Conservation (phyloP, 1,284 basidiomycete species). For the Cryptococcus maquisensis region DNA sequence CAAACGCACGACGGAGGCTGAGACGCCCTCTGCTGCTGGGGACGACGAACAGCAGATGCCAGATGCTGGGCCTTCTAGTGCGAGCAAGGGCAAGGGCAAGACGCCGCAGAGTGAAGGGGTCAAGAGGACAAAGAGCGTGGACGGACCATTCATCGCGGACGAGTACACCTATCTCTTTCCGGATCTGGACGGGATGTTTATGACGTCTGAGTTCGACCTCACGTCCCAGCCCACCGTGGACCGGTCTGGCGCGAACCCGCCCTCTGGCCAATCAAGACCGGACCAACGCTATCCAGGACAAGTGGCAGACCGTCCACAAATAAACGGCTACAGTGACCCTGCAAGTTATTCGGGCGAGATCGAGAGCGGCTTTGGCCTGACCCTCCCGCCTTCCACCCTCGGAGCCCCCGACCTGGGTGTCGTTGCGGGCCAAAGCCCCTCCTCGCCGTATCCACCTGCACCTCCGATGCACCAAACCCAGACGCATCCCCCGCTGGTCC, state of each 20-base stretch:
- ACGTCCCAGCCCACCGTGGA: not conserved
- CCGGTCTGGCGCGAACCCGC: too few species aligned
- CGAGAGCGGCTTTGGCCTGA: conserved; percentile 17
- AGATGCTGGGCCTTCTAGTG: not conserved
- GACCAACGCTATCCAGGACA: too few species aligned
- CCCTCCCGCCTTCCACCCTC: conserved; percentile 7
- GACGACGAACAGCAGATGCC: too few species aligned
- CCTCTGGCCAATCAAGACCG: too few species aligned
- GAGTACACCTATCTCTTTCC: conserved; percentile 31
- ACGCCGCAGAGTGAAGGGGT: not conserved
- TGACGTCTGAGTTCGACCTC: not conserved
- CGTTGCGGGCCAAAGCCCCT: too few species aligned
- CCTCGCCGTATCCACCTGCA: too few species aligned
- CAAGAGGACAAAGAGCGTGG: not conserved
- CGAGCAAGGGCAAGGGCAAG: conserved; percentile 1
- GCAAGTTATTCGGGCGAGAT: not conserved
- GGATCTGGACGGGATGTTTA: conserved; percentile 18
- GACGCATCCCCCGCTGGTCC: too few species aligned
- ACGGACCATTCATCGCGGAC: not conserved
- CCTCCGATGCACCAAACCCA: too few species aligned
- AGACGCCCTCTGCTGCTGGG: not conserved
- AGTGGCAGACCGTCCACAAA: too few species aligned
- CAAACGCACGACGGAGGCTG: conserved; percentile 14
- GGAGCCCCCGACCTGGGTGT: too few species aligned
- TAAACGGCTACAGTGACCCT: too few species aligned